Base-by-base conservation (phyloP, 179 eudicot species). In the Spergularia azorica region DNA sequence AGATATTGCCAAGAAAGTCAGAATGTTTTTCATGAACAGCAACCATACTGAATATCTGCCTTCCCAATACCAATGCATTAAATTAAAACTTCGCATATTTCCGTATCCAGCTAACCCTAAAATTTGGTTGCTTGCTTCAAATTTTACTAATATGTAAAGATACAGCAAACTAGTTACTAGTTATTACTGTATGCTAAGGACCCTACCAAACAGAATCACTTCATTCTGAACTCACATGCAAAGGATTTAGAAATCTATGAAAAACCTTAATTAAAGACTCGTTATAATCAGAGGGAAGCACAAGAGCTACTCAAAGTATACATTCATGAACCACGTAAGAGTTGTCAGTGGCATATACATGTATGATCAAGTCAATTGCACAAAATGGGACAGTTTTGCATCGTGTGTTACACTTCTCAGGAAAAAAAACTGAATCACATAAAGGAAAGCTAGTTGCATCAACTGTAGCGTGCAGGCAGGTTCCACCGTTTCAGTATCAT, bases 11-110 rank as follows among this genome's bases (percentile, higher is more conserved):
- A 43, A 73, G 54, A 16, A 66, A 14, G 70, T 74, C 58, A 74
- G 79, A 61, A n/a, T 73, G 52, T 14, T 32, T 48, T 39, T 20
- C 77, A 79, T 77, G 73, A 58, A 56, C 12, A 56, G 54, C 15
- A 62, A 50, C 14, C 3, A 51, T 54, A 58, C 10, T 5, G 59
- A 64, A 6, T 32, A 61, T 50, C 48, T 41, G 21, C 18, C 55
- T 41, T 41, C 3, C 10, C 6, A 0, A 39, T 8, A 32, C 10
- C 62, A 13, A 70, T 21, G 43, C 43, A 5, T 13, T 26, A 56
- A n/a, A 55, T 0, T 13, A 16, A 16, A 11, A 8, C 0, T 59
- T 50, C 10, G 17, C 48, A 41, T 51, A 8, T 43, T 67, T 2
- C 15, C 18, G 14, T 54, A 67, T n/a, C 32, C 14, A 41, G 46